Evolutionary conservation across 495 filamentous ascomycete species (phyloP), one percentile per base, ranked within the genome.

Genomic region (Staphylotrichum longicolle): DNA sequence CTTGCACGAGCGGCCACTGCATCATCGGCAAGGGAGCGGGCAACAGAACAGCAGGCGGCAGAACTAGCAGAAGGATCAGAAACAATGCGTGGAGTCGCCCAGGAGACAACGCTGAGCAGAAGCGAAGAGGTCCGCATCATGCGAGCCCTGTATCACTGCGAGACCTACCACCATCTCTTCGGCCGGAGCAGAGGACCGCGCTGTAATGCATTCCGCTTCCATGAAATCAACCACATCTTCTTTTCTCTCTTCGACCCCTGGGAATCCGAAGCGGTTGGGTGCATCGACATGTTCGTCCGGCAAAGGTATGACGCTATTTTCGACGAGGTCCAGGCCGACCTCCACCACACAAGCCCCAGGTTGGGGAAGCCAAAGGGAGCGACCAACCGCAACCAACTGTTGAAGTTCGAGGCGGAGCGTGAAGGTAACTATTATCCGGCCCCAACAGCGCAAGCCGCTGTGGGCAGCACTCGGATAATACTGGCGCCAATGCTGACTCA

Each of bases 61-160:
- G 35, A 10, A 7, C 4, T n/a, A 37, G n/a, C 50, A 30, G 34
- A 27, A 3, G 34, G 4, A 40, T 1, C 39, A 27, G 20, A 27
- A 27, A 27, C 20, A 27, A 27, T 27, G 20, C 20, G 20, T 27
- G 20, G 20, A 27, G 20, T 27, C 20, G 20, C 20, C n/a, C 37
- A 12, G 39, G 52, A 54, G 5, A 15, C n/a, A 8, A 10, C 8
- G 6, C 32, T 33, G 5, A 55, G 39, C 20, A 32, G 53, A 45
- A 55, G 53, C 40, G 53, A 55, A 12, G 53, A 55, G 27, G 45
- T 55, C 32, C 53, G 53, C 27, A 55, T 55, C 12, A 32, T 34
- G 3, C 53, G 40, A 33, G 53, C 53, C 5, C 27, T 55, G 1
- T 55, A 55, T 40, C 53, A 20, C 11, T 55, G 30, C 30, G 39